Base-by-base conservation (phyloP, 257 asterid genomes). In the Catharanthus roseus region DNA sequence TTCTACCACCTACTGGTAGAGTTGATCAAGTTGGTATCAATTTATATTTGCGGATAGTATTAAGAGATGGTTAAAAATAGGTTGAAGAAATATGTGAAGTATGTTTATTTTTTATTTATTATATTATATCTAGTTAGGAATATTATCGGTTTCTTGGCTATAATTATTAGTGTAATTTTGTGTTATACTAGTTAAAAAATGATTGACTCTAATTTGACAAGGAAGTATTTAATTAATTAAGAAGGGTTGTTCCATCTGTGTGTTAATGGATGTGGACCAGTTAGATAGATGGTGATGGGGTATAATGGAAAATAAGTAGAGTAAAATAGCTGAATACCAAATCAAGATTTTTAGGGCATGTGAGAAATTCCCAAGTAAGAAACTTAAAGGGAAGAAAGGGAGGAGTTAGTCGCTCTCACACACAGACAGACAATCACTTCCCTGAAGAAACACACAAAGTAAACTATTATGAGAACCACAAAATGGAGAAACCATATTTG, bases 401-500 rank as follows among this genome's bases (percentile, higher is more conserved):
- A 67, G 87, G 79, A 74, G 65, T 74, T 75, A 2, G 85, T 80
- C 88, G 67, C 86, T 83, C 77, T 85, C 93, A 71, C 19, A 51
- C n/a, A 63, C 38, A 50, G 29, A 69, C 47, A 38, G 42, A 8
- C 42, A 5, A 31, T 60, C n/a, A 31, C 65, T n/a, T n/a, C n/a
- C n/a, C n/a, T 29, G 39, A 26, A 63, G 19, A 42, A 67, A 61
- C 3, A 38, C 23, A 24, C 28, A 36, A 24, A 47, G 56, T 29
- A n/a, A 56, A 50, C 49, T 47, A n/a, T n/a, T n/a, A 72, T 69
- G 73, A 75, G 54, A 44, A 49, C 53, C 70, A 61, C 67, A 76
- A 68, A 71, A 41, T 23, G 60, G 65, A 54, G 70, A 29, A 18
- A 68, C 84, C 72, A 65, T 39, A 10, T 70, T 68, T 12, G 80